These are phyloP conservation scores for Colletotrichum sp. DNA, from an alignment of 2,329 filamentous ascomycete genomes.

Conservation along the genomic window DNA sequence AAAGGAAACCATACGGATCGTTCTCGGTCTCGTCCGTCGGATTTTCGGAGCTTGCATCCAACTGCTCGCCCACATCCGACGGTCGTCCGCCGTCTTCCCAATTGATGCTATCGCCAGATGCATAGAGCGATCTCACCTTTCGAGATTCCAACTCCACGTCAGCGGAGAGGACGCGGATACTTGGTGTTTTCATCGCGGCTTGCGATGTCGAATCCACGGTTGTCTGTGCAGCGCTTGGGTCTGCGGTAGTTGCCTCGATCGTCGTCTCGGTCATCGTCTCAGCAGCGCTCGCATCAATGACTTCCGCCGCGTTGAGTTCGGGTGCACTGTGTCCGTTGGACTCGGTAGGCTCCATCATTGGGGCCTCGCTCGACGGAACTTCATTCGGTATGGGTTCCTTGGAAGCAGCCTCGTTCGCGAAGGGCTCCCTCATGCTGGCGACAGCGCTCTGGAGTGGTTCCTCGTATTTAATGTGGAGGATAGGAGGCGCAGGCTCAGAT, in stretches of 20 bases:
- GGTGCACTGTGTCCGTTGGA: not conserved
- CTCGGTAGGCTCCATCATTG: not conserved
- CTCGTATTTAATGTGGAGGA: slow-evolving; percentile 13
- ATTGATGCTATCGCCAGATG: slow-evolving; percentile 56
- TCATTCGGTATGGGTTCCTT: not conserved
- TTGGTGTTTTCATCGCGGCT: slow-evolving; percentile 37
- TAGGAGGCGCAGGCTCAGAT: not conserved
- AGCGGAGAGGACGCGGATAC: slow-evolving; percentile 57
- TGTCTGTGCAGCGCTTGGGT: slow-evolving; percentile 17
- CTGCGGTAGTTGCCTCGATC: not conserved
- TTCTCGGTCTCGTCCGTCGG: slow-evolving; percentile 57
- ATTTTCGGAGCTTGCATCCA: slow-evolving; percentile 55
- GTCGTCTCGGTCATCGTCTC: not conserved
- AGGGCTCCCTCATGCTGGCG: not conserved
- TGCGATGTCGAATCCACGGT: slow-evolving; percentile 16
- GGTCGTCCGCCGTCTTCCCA: slow-evolving; percentile 57
- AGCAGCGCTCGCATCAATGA: not conserved
- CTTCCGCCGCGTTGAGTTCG: not conserved
- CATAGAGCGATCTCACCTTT: slow-evolving; percentile 72
- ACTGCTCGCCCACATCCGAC: slow-evolving; percentile 51
- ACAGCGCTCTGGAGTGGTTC: not conserved
- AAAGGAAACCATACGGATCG: slow-evolving; percentile 63
- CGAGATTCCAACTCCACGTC: slow-evolving; percentile 67
- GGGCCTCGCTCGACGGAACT: not conserved
- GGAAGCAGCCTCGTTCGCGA: not conserved